These are phyloP conservation scores for Inga laurina DNA, from an alignment of 306 rosid species.

Conservation along the genomic window DNA sequence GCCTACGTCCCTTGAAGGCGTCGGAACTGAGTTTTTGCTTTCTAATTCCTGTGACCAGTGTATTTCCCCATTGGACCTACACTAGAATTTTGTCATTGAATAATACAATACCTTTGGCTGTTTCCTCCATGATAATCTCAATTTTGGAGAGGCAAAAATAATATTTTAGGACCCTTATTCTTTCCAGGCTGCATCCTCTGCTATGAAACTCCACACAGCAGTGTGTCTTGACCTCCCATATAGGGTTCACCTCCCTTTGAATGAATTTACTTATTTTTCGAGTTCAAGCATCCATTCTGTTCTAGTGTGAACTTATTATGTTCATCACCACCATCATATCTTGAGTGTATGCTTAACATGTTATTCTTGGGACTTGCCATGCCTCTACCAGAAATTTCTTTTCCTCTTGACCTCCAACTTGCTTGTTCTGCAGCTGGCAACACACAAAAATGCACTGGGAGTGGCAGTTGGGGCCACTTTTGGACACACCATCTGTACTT, in stretches of 20 bases:
- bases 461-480: slow-evolving; percentile 93
- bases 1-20: neutral
- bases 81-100: neutral
- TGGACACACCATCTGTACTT: slow-evolving; percentile 96
- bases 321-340: neutral
- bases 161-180: neutral
- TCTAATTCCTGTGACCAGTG: neutral
- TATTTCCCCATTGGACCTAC: neutral
- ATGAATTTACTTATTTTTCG: neutral
- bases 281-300: neutral
- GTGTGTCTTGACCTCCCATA: neutral
- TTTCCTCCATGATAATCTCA: neutral
- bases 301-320: neutral
- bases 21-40: neutral
- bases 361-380: neutral
- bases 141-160: neutral
- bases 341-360: neutral
- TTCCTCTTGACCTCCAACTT: neutral
- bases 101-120: neutral
- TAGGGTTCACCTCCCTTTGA: neutral
- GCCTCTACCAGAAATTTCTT: neutral
- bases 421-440: slow-evolving; percentile 69
- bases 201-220: neutral
- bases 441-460: slow-evolving; percentile 95
- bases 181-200: neutral